A percentile compares a stretch with the other conserved stretches of the same genome.
These are phyloP conservation scores for Cardiospermum halicacabum DNA, from an alignment of 345 rosid genomes.

Conservation along the genomic window DNA sequence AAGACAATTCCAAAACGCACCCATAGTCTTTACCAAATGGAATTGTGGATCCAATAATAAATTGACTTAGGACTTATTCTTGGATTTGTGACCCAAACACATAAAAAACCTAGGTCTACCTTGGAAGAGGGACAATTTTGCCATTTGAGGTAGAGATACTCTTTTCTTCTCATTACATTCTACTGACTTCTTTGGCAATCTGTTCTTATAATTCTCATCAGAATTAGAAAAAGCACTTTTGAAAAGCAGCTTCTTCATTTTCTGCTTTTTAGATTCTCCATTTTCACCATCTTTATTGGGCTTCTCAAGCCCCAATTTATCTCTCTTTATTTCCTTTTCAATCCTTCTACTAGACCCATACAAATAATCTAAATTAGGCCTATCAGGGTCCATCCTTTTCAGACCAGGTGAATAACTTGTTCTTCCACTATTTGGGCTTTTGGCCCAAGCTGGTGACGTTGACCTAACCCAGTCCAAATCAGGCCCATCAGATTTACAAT, in stretches of 20 bases:
- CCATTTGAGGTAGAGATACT: constrained; percentile 15
- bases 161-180: constrained; percentile 19
- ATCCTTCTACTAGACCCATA: neutral
- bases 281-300: constrained; percentile 14
- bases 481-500: neutral
- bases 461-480: no score
- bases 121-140: constrained; percentile 18
- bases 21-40: no score
- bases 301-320: no score
- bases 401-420: no score
- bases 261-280: neutral
- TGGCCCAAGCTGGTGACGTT: no score
- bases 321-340: neutral
- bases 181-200: constrained; percentile 18
- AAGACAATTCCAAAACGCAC: no score
- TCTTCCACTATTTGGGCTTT: no score
- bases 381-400: constrained; percentile 5
- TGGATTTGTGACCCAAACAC: constrained; percentile 37
- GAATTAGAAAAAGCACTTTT: constrained; percentile 5
- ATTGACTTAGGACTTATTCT: constrained; percentile 16
- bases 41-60: no score
- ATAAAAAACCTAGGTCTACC: constrained; percentile 35
- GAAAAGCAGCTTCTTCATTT: no score
- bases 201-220: constrained; percentile 18
- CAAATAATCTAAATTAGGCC: neutral